Evolutionary conservation across 768 basidiomycete species (phyloP), one percentile per base, ranked within the genome.

Genomic region (Pluteus cervinus): DNA sequence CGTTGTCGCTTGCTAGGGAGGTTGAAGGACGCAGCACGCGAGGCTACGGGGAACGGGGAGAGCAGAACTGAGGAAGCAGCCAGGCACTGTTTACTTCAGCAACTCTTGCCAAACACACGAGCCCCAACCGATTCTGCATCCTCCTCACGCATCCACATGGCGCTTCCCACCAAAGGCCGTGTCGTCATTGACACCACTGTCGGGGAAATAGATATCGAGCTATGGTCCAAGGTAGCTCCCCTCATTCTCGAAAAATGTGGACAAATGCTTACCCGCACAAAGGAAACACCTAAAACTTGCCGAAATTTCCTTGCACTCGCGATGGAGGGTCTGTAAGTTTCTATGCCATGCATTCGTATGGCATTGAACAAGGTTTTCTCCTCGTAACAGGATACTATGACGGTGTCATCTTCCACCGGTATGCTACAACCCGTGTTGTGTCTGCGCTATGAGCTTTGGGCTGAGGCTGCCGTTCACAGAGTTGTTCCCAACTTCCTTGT

Each of bases 271-370:
- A 21, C 4, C 4, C 16, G 10, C 25, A 26, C 47, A 12, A 41
- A 89, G 80, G 94, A 98, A 80, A 80, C 89, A 15, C 96, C 96
- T 0, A 91, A 88, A 69, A 69, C 96, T 59, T 93, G 89, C 55
- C 76, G 93, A 32, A 93, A 93, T 61, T 90, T 92, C 59, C 66
- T 94, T 28, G 78, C 85, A 11, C 69, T 94, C 32, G 81, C 87
- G 2, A 82, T 93, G 76, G 86, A 93, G 71, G 90, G 89, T 87
- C 55, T 51, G 80, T 71, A 42, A 56, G 43, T 60, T 46, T 42
- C 37, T 23, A 43, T 33, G 28, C 14, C 36, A n/a, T 22, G 26
- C 21, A 40, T 24, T 40, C 35, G 21, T 49, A 17, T 41, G 51
- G 41, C 42, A 12, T 31, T 41, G 29, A 48, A 24, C 39, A 47